These are phyloP conservation scores for Cardiosporidium cionae DNA, from an alignment of 169 alveolate genomes.

Conservation along the genomic window DNA sequence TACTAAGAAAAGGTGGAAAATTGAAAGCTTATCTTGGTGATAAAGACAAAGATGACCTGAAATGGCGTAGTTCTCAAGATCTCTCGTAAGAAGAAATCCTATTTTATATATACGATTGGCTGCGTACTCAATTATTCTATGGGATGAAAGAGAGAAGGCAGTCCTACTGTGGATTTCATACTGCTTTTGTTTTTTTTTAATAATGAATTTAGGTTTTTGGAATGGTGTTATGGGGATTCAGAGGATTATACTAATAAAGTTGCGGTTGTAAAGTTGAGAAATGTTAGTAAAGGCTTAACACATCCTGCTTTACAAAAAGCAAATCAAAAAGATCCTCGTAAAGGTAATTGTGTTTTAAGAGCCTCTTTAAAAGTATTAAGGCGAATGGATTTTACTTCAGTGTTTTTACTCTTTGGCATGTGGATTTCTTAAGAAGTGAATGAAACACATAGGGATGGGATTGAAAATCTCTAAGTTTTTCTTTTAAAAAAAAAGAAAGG, in stretches of 20 bases:
- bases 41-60: conserved; percentile 27
- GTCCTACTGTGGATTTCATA: neutral
- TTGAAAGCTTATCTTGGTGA: conserved; percentile 29
- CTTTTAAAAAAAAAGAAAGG: too few species aligned
- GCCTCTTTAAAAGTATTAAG: neutral
- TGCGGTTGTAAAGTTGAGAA: conserved; percentile 70
- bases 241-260: conserved; percentile 61
- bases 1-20: conserved; percentile 70
- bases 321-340: conserved; percentile 72
- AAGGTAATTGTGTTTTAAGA: conserved; percentile 7
- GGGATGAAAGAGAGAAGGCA: neutral
- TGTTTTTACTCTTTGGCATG: too few species aligned
- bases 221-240: conserved; percentile 75
- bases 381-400: neutral
- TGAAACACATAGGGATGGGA: too few species aligned
- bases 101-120: neutral
- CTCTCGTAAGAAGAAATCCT: conserved; percentile 12
- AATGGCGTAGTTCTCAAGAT: conserved; percentile 40
- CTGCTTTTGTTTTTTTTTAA: neutral
- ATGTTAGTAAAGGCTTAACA: conserved; percentile 74
- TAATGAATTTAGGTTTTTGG: conserved; percentile 57
- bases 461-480: too few species aligned
- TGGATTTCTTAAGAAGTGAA: too few species aligned
- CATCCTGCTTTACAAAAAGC: conserved; percentile 70
- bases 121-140: neutral